Evolutionary conservation across 2,329 filamentous ascomycete genomes (phyloP), one percentile per base, ranked within the genome.

Genomic region (Colletotrichum cereale): DNA sequence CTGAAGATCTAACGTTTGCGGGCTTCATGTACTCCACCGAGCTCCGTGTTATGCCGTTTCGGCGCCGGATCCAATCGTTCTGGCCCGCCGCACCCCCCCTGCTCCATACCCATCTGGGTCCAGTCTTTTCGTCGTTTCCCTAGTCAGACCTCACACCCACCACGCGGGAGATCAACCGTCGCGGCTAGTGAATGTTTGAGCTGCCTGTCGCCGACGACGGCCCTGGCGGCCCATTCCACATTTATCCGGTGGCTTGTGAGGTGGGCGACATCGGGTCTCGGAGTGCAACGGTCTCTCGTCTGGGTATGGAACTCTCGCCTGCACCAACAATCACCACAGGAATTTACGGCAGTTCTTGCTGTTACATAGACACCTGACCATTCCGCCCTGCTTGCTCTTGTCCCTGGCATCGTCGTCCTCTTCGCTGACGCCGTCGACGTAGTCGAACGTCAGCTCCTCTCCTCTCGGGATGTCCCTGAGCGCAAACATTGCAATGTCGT

Each of bases 391-490:
- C 60, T 82, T 82, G 72, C 82, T 83, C 40, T 84, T 83, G 50
- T 89, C 84, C 2, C 86, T 83, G 1, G 86, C 85, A 66, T 88
- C 85, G 40, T 84, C 81, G 16, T 83, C 81, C 34, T 84, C 79
- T 26, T 84, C 83, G 11, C 88, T 87, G 31, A 89, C 86, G 11
- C 90, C 90, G 74, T 93, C 91, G 7, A 93, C 85, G 76, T 96
- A 96, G 76, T 96, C 93, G 78, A 96, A 96, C 0, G 92, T 95
- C 40, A 96, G 81, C 79, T 96, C 93, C 40, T 91, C 88, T 2
- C 88, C 88, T 0, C 86, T 86, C 0, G 83, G 81, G 36, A 96
- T 93, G 64, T 93, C 87, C 52, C 86, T 82, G 38, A 90, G 87
- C 0, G 93, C 92, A 76, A 96, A 96, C 71, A 96, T 86, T 0